A percentile compares a stretch with the other conserved stretches of the same genome.
Evolutionary conservation across 257 asterid species (phyloP).

Genomic region (Thymus quinquecostatus): DNA sequence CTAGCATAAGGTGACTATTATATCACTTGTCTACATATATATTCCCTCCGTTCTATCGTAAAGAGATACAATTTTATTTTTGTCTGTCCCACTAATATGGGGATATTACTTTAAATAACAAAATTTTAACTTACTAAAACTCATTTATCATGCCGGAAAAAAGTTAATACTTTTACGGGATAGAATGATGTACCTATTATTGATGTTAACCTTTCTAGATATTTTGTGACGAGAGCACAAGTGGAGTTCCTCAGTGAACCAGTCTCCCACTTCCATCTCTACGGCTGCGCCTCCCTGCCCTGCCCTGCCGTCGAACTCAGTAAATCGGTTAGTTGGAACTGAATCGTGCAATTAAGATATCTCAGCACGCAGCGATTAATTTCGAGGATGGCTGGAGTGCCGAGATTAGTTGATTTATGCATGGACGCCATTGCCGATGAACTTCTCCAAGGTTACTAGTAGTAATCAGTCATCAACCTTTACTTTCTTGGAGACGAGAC

Average conservation of each 20-base stretch:
- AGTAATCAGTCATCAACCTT: background rate
- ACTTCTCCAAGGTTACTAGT: conserved; percentile 49
- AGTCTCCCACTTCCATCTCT: background rate
- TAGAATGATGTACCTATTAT: no score
- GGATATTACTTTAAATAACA: no score
- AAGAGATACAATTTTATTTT: no score
- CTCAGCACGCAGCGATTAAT: conserved; percentile 4
- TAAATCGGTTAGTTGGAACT: background rate
- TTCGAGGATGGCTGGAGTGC: conserved; percentile 46
- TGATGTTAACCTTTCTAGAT: no score
- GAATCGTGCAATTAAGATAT: background rate
- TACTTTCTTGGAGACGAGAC: conserved; percentile 8
- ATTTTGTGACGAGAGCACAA: no score
- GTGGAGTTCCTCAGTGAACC: background rate
- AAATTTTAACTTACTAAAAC: no score
- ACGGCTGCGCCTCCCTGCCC: background rate
- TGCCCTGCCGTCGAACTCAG: background rate
- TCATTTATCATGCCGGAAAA: no score
- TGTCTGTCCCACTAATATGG: no score
- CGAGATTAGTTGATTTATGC: conserved; percentile 63
- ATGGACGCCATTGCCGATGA: conserved; percentile 52
- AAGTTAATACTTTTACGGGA: no score
- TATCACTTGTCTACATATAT: no score
- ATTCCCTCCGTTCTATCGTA: no score
- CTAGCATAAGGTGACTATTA: no score